These are phyloP conservation scores for Cinnamomum chago DNA, from an alignment of 164 flowering plant genomes.

Conservation along the genomic window DNA sequence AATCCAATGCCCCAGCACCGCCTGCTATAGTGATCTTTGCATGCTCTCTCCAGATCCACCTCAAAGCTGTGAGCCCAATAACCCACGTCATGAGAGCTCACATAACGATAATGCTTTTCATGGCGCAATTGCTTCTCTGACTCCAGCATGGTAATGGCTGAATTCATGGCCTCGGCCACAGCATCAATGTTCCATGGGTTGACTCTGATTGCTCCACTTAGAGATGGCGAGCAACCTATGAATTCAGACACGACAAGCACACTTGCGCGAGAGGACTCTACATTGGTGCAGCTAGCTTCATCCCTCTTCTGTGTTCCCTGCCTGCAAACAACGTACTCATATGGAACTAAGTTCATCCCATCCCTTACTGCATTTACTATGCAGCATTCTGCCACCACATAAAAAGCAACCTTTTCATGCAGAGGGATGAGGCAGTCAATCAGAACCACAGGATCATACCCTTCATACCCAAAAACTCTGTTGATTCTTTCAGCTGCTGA, in stretches of 20 bases:
- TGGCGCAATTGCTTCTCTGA: conserved; percentile 11
- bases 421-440: conserved; percentile 6
- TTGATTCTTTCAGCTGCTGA: conserved; percentile 14
- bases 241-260: conserved; percentile 10
- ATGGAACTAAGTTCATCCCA: conserved; percentile 12
- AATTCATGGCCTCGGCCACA: conserved; percentile 4
- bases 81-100: conserved; percentile 11
- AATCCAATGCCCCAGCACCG: conserved; percentile 9
- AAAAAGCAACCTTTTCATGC: conserved; percentile 8
- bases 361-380: conserved; percentile 8
- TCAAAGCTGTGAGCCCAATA: conserved; percentile 9
- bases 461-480: conserved; percentile 6
- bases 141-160: neutral
- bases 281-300: neutral
- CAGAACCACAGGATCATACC: conserved; percentile 16
- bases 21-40: conserved; percentile 1
- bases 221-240: conserved; percentile 12
- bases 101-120: conserved; percentile 12
- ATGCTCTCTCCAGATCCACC: conserved; percentile 7
- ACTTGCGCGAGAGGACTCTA: neutral
- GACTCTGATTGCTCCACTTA: conserved; percentile 11
- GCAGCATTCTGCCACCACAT: conserved; percentile 12
- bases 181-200: conserved; percentile 14
- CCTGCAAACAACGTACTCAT: conserved; percentile 6
- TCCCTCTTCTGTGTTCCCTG: neutral